These are phyloP conservation scores for Botrytis deweyae DNA, from an alignment of 2,329 filamentous ascomycete genomes.

Conservation along the genomic window DNA sequence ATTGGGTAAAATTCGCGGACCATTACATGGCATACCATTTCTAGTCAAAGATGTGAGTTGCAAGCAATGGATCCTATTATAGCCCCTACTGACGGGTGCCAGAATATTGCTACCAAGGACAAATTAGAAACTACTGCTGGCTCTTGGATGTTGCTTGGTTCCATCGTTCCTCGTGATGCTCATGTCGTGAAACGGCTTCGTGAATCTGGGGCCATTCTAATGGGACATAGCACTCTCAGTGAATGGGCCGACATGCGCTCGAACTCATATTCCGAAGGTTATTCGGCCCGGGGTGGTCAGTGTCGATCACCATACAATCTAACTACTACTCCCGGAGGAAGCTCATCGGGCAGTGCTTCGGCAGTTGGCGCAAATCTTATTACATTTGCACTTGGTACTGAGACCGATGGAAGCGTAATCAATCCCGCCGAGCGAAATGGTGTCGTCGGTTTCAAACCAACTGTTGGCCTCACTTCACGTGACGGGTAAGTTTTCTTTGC, in stretches of 20 bases:
- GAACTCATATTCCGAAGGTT: constrained; percentile 67
- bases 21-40: constrained; percentile 74
- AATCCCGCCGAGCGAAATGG: constrained; percentile 68
- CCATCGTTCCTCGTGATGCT: constrained; percentile 66
- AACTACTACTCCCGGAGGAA: constrained; percentile 66
- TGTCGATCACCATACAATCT: constrained; percentile 66
- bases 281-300: constrained; percentile 63
- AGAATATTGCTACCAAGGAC: constrained; percentile 65
- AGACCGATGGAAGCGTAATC: constrained; percentile 72
- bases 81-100: neutral
- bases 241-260: constrained; percentile 75
- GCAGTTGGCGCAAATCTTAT: constrained; percentile 64
- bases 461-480: constrained; percentile 68
- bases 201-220: constrained; percentile 59
- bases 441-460: constrained; percentile 73
- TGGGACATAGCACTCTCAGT: constrained; percentile 69
- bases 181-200: constrained; percentile 61
- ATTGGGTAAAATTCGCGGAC: constrained; percentile 56
- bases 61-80: neutral
- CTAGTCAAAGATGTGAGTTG: constrained; percentile 61
- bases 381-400: constrained; percentile 67
- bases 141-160: constrained; percentile 64
- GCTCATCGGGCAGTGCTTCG: constrained; percentile 64
- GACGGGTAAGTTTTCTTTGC: constrained; percentile 41
- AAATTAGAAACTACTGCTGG: constrained; percentile 74